Evolutionary conservation across 2,329 filamentous ascomycete genomes (phyloP), one percentile per base, ranked within the genome.

Genomic region (Cercospora sesami): DNA sequence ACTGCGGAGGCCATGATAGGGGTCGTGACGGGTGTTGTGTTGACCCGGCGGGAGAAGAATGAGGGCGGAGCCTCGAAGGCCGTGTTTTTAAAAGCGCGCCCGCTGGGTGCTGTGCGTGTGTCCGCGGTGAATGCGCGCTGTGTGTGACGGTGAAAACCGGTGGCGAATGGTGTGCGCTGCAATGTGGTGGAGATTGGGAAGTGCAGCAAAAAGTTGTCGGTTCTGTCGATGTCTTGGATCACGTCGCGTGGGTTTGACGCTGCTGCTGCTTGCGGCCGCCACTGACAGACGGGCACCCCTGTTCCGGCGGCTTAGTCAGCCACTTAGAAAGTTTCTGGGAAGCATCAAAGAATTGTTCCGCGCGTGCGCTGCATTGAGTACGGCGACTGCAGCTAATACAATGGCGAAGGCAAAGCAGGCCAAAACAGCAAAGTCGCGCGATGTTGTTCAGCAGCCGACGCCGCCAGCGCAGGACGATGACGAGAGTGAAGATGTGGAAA

Each of bases 1-100:
- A 92, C 86, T 73, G 62, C 21, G 36, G 62, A 39, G 21, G 92
- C 85, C 92, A 97, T 97, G 66, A 51, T 75, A 68, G 62, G 61
- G 60, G 59, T 60, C 31, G 39, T 31, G 51, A 18, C n/a, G 39
- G 48, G 26, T 60, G 63, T 26, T 33, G 58, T 51, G 28, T 58
- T 23, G 53, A 58, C 60, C 60, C 5, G 14, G 55, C 42, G 57
- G 42, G 58, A 58, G 61, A 68, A 30, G 64, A 60, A 53, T 55
- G 68, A 62, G 67, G 48, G 14, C 51, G 21, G 18, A 45, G 62
- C 62, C 62, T 58, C 51, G 61, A 48, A 23, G 62, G 62, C 62
- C 55, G 28, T 23, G 55, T 21, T 39, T 30, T 39, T 16, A 28
- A 42, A 28, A 26, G 30, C 51, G 33, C 60, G 60, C 39, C 23